Base-by-base conservation (phyloP, 305 asterid genomes). In the Ilex paraguariensis region DNA sequence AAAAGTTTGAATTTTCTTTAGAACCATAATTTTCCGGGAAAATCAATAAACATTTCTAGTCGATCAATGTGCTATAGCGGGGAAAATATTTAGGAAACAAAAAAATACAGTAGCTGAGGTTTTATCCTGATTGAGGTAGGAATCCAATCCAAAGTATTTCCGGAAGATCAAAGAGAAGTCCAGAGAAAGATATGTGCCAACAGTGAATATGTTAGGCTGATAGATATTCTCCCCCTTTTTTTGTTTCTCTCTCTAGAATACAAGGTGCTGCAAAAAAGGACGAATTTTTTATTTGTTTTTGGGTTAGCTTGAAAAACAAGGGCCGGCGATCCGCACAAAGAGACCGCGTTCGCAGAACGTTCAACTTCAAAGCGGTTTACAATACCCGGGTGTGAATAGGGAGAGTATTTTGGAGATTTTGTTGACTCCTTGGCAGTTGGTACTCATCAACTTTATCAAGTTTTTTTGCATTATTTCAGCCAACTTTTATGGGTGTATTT, bases 101-200 rank as follows among this genome's bases (percentile, higher is more conserved):
- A 65, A 61, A 70, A 69, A 57, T n/a, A 69, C 66, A 72, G 54
- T 17, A 60, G 54, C 39, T 63, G 71, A 69, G 73, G 66, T 59
- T 40, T 67, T 51, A 17, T 72, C 55, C 45, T 10, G 62, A 62
- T 11, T 32, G 64, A 64, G 17, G 61, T 68, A 55, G 50, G 61
- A 64, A 11, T 13, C 58, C 66, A 64, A 11, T 13, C 58, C 68
- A 67, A 56, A 36, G 55, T 30, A 56, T 58, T 71, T 14, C 48
- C 9, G 51, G 51, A 57, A 67, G 62, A 76, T 71, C 70, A 79
- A 69, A 77, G 80, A 66, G 81, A 75, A 79, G 63, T 77, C 74
- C 80, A 72, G 82, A 73, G 62, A 63, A 70, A 32, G 71, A 68
- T 61, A 53, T 71, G 73, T 66, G 70, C 80, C 51, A 69, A 71